These are phyloP conservation scores for Ogataea ramenticola DNA, from an alignment of 805 yeast species.

Conservation along the genomic window DNA sequence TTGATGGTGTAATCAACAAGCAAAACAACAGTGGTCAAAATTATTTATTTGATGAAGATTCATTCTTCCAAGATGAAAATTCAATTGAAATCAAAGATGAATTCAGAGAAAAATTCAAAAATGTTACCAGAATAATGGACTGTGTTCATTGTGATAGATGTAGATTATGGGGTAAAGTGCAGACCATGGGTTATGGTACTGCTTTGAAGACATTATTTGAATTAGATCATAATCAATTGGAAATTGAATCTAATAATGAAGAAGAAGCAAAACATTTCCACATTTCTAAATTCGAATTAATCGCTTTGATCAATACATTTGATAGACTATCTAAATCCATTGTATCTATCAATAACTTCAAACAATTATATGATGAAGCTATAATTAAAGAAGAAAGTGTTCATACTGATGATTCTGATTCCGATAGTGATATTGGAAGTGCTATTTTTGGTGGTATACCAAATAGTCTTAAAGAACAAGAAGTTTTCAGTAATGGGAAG, in stretches of 20 bases:
- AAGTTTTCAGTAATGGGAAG: too few species aligned
- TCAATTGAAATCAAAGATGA: constrained; percentile 67
- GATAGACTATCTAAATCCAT: constrained; percentile 86
- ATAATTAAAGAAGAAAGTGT: constrained; percentile 21
- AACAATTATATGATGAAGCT: constrained; percentile 38
- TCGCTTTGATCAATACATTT: constrained; percentile 86
- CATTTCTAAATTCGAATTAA: constrained; percentile 68
- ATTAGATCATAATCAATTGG: constrained; percentile 42
- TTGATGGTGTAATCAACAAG: constrained; percentile 12
- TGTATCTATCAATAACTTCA: constrained; percentile 66
- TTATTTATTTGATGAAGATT: constrained; percentile 36
- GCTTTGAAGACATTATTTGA: constrained; percentile 88
- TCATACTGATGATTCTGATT: not conserved
- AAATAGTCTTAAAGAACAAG: not conserved
- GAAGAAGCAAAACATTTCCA: too few species aligned
- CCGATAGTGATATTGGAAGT: not conserved
- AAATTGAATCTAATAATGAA: constrained; percentile 19
- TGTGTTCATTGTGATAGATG: constrained; percentile 99
- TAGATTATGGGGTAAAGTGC: constrained; percentile 96
- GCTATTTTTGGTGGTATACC: not conserved
- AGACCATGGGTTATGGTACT: constrained; percentile 96
- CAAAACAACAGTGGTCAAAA: constrained; percentile 7
- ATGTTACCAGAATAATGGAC: constrained; percentile 91
- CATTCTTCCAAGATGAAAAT: constrained; percentile 37
- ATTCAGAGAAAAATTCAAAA: constrained; percentile 77